Percentiles rank a stretch among this genome's conserved stretches.
phyloP scores from a whole-genome alignment of 192 early-diverging fungal genomes.

The Backusella tuberculispora region DNA sequence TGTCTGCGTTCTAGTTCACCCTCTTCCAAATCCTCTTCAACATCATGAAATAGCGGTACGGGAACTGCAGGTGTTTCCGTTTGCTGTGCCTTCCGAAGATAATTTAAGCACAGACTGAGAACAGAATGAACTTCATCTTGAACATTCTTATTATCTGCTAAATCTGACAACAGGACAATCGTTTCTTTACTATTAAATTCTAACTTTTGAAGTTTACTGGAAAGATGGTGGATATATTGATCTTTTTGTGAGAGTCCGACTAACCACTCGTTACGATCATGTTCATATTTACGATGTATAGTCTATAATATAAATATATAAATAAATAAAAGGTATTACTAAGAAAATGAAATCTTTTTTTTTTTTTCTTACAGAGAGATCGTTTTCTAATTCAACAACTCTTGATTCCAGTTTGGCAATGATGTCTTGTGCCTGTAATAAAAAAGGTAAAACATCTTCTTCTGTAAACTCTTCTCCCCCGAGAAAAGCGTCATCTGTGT shows the following conservation, averaged over 20 bases:
- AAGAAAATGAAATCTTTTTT: not conserved
- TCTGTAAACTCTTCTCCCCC: conserved; percentile 27
- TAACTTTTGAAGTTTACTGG: conserved; percentile 44
- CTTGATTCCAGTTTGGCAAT: conserved; percentile 48
- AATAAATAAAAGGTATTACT: not conserved
- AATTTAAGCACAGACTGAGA: conserved; percentile 35
- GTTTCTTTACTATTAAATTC: conserved; percentile 51
- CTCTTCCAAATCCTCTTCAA: conserved; percentile 30
- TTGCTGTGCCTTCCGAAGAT: conserved; percentile 37
- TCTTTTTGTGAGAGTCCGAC: conserved; percentile 52
- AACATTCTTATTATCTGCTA: conserved; percentile 4
- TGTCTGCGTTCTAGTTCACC: conserved; percentile 43
- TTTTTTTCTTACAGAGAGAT: conserved; percentile 38
- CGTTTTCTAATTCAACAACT: conserved; percentile 49
- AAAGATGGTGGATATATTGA: conserved; percentile 47
- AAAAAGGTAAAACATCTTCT: conserved; percentile 47
- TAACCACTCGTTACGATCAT: conserved; percentile 50
- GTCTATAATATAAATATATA: conserved; percentile 33
- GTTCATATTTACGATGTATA: conserved; percentile 51
- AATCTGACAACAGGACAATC: conserved; percentile 46
- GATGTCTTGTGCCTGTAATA: conserved; percentile 52
- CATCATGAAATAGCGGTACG: conserved; percentile 1
- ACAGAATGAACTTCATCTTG: conserved; percentile 13
- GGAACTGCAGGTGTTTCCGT: not conserved
- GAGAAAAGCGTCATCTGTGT: not conserved